Percentiles rank a stretch among this genome's conserved stretches.
Conservation (phyloP, 2,329 filamentous ascomycete genomes). For the Hypoxylon sp. region DNA sequence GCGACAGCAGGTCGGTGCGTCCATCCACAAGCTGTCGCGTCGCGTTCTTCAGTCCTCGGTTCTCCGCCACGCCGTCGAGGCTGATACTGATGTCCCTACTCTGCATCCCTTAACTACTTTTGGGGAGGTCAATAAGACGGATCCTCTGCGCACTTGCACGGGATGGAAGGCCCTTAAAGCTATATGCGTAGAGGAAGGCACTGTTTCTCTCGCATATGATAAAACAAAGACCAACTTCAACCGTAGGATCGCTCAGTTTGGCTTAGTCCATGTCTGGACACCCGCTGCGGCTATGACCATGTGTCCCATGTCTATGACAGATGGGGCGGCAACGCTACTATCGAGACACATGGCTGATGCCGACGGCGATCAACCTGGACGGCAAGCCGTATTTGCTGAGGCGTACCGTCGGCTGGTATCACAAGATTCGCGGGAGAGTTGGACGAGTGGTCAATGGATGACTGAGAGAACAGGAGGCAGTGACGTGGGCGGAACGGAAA, state of each 20-base stretch:
- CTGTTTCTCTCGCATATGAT: slow-evolving; percentile 34
- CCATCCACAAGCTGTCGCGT: slow-evolving; percentile 28
- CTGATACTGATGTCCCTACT: slow-evolving; percentile 30
- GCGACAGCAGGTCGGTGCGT: slow-evolving; percentile 14
- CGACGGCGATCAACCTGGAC: slow-evolving; percentile 30
- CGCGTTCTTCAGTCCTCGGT: slow-evolving; percentile 20
- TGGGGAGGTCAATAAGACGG: slow-evolving; percentile 28
- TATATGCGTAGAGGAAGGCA: slow-evolving; percentile 32
- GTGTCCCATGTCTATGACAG: slow-evolving; percentile 67
- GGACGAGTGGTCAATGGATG: slow-evolving; percentile 75
- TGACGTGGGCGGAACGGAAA: slow-evolving; percentile 69
- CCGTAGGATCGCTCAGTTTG: slow-evolving; percentile 36
- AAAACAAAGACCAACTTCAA: slow-evolving; percentile 16
- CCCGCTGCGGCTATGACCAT: slow-evolving; percentile 53
- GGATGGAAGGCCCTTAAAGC: slow-evolving; percentile 40
- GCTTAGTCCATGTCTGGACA: slow-evolving; percentile 22
- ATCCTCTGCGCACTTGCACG: slow-evolving; percentile 31
- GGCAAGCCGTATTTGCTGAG: slow-evolving; percentile 52
- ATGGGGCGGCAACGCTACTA: slow-evolving; percentile 58
- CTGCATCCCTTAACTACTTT: slow-evolving; percentile 35
- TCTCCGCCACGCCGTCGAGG: slow-evolving; percentile 27
- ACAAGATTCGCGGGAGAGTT: slow-evolving; percentile 57
- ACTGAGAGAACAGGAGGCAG: slow-evolving; percentile 69
- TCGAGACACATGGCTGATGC: slow-evolving; percentile 45
- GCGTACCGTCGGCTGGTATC: slow-evolving; percentile 59